Conservation (phyloP, 345 rosid species). For the Populus deltoides region DNA sequence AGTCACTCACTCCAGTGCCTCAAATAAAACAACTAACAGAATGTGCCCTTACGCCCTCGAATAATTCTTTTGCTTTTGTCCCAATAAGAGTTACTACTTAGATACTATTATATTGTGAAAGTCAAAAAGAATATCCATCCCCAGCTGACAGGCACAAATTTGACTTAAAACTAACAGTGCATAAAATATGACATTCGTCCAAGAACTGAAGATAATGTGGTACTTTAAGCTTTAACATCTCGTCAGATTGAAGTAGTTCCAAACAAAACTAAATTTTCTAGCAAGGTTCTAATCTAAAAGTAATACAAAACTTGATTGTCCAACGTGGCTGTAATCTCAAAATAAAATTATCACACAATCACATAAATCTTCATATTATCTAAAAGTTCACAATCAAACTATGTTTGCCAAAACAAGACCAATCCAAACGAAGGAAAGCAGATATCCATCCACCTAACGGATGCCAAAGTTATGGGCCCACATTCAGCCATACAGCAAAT, state of each 20-base stretch:
- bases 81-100: neutral
- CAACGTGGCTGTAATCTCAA: too few relatives aligned
- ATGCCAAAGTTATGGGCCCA: neutral
- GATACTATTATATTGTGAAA: neutral
- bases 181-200: too few relatives aligned
- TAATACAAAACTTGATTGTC: too few relatives aligned
- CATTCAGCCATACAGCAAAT: neutral
- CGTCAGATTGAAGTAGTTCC: neutral
- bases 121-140: neutral
- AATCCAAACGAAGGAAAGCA: neutral
- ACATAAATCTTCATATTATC: too few relatives aligned
- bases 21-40: neutral
- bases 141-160: neutral
- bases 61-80: neutral
- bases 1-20: neutral
- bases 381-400: too few relatives aligned
- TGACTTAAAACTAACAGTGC: neutral
- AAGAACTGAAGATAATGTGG: too few relatives aligned
- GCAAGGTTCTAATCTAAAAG: neutral
- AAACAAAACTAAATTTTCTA: neutral
- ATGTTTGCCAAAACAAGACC: too few relatives aligned
- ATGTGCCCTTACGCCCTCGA: constrained; percentile 10
- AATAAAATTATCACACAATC: too few relatives aligned
- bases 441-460: neutral
- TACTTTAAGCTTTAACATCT: neutral